Evolutionary conservation across 1,284 basidiomycete species (phyloP).

Genomic region (Chalciporus sp.): DNA sequence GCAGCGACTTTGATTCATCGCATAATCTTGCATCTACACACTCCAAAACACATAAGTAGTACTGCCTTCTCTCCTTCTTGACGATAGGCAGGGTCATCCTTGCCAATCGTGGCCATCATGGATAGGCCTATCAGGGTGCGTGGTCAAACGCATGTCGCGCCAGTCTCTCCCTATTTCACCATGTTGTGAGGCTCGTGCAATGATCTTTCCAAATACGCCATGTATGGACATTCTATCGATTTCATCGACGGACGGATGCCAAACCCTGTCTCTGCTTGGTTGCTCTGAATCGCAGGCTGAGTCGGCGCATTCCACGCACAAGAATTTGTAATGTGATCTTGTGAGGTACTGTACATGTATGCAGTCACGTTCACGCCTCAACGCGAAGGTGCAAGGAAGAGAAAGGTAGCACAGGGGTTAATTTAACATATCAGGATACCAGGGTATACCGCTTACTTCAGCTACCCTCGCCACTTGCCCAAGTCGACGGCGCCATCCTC

Average conservation of each 20-base stretch:
- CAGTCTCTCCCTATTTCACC: constrained; percentile 2
- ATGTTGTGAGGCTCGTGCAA: constrained; percentile 2
- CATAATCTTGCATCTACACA: constrained; percentile 10
- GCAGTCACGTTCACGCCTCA: background rate
- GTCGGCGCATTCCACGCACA: too few species aligned
- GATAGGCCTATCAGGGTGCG: constrained; percentile 19
- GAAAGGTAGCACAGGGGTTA: background rate
- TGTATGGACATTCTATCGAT: background rate
- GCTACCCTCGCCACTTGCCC: background rate
- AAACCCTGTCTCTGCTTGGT: too few species aligned
- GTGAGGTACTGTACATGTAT: background rate
- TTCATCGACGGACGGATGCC: background rate
- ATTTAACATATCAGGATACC: background rate
- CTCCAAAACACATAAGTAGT: constrained; percentile 14
- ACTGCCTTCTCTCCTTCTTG: background rate
- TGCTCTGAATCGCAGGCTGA: too few species aligned
- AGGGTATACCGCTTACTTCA: background rate
- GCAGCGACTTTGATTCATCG: constrained; percentile 1
- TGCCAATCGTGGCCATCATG: constrained; percentile 30
- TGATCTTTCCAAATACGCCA: constrained; percentile 3
- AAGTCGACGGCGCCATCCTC: too few species aligned
- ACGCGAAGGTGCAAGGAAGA: too few species aligned
- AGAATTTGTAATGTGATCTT: background rate
- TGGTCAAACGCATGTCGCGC: constrained; percentile 22
- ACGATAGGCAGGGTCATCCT: constrained; percentile 26